Evolutionary conservation across 805 yeast genomes (phyloP).

Genomic region (Zygosaccharomyces pseudorouxii): DNA sequence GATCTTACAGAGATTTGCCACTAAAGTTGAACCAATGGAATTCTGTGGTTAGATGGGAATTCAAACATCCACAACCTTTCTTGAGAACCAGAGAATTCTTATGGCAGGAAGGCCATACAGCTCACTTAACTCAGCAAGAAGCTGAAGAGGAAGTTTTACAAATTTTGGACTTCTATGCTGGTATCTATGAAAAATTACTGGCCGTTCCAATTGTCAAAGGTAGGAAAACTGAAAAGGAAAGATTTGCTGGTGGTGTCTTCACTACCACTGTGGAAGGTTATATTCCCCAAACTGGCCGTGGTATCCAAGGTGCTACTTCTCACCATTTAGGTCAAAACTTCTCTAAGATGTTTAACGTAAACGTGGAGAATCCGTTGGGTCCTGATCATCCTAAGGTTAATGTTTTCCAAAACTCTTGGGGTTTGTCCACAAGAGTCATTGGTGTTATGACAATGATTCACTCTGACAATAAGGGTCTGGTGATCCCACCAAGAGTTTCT

Average conservation of each 20-base stretch:
- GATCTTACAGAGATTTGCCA: conserved; percentile 97
- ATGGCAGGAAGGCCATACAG: conserved; percentile 99
- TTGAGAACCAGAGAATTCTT: conserved; percentile 97
- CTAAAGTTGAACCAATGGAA: conserved; percentile 98
- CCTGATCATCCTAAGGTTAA: conserved; percentile 76
- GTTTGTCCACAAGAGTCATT: conserved; percentile 94
- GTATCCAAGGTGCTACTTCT: conserved; percentile 98
- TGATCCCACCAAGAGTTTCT: conserved; percentile 95
- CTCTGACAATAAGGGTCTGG: conserved; percentile 97
- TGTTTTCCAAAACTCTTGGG: conserved; percentile 99
- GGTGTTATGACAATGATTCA: conserved; percentile 99
- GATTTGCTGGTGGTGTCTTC: conserved; percentile 95
- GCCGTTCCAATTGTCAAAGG: conserved; percentile 98
- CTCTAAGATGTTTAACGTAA: conserved; percentile 95
- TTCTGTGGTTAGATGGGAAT: conserved; percentile 99
- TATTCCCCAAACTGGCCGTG: conserved; percentile 98
- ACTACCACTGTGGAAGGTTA: conserved; percentile 96
- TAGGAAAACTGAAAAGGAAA: conserved; percentile 93
- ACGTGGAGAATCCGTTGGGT: conserved; percentile 94
- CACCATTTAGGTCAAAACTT: conserved; percentile 97
- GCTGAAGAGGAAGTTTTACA: conserved; percentile 80
- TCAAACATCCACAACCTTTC: conserved; percentile 99
- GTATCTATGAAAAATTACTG: conserved; percentile 81
- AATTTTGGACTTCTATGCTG: conserved; percentile 81
- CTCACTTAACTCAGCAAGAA: conserved; percentile 77